Base-by-base conservation (phyloP, 2,329 filamentous ascomycete species). In the Neoarthrinium moseri region DNA sequence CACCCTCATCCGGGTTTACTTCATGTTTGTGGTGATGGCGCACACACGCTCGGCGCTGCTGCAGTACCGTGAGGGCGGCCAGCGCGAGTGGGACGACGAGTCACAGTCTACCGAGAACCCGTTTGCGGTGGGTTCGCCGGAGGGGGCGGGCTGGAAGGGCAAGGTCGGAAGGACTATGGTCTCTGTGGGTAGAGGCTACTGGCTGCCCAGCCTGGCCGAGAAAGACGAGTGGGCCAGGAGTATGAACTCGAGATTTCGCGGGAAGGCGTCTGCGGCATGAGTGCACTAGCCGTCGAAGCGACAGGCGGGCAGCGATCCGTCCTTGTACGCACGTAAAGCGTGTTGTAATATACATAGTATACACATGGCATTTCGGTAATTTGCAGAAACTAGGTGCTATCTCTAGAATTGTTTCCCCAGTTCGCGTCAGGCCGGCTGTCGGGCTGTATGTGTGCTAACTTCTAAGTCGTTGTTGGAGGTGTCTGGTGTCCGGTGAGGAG, bases 161-260 rank as follows among this genome's bases (percentile, higher is more conserved):
- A 84, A 81, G 57, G 60, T 95, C 10, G 91, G 91, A n/a, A 78
- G 91, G 42, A 61, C 79, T 24, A 88, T 96, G 87, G 76, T 95
- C 22, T 77, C 77, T 8, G 74, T 89, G 20, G 87, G 87, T 30
- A 80, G 80, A 53, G 77, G 75, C 47, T 96, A 95, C 70, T 96
- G 91, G 91, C 72, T 95, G 13, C 87, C 87, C 50, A 81, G 81
- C 44, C 69, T 81, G 46, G 80, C 75, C 49, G 73, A 80, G 47
- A 74, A 81, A 51, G 78, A 84, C 39, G 82, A 83, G 49, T 94
- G 88, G 88, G 78, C 84, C 58, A 75, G 78, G 37, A 78, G 75
- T 8, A 72, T 84, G 44, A 63, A 77, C 51, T 78, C 79, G 49
- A 80, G 83, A 58, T 82, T 87, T 64, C 79, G 47, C 17, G 39